Evolutionary conservation across 208 protist species (phyloP).

Genomic region (Strigomonas culicis): DNA sequence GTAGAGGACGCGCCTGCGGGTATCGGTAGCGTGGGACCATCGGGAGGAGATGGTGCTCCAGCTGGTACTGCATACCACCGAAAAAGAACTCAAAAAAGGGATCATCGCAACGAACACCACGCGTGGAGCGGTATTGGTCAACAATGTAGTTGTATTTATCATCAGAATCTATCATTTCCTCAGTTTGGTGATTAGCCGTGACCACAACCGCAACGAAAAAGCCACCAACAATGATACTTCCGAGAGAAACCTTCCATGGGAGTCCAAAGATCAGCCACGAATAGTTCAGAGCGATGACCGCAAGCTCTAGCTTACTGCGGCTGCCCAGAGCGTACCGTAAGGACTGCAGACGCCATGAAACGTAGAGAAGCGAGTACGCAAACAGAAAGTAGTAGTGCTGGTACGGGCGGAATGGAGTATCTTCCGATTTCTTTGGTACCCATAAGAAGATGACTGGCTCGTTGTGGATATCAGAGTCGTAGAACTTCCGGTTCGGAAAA

Average conservation of each 20-base stretch:
- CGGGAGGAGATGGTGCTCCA: slow-evolving; percentile 82
- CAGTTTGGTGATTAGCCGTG: slow-evolving; percentile 75
- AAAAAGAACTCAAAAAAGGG: slow-evolving; percentile 82
- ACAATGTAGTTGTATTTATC: slow-evolving; percentile 75
- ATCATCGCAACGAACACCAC: slow-evolving; percentile 64
- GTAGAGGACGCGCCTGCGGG: slow-evolving; percentile 40
- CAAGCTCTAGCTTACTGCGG: slow-evolving; percentile 52
- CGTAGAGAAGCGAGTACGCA: slow-evolving; percentile 69
- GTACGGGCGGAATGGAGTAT: slow-evolving; percentile 51
- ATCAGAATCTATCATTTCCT: slow-evolving; percentile 73
- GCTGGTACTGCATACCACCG: slow-evolving; percentile 83
- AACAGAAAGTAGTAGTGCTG: slow-evolving; percentile 70
- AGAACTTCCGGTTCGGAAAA: slow-evolving; percentile 66
- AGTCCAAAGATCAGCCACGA: slow-evolving; percentile 51
- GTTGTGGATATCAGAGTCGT: slow-evolving; percentile 81
- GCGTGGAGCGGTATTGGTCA: slow-evolving; percentile 70
- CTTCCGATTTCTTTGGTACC: slow-evolving; percentile 46
- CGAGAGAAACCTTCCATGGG: slow-evolving; percentile 59
- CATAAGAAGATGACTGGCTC: slow-evolving; percentile 71
- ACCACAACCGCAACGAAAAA: slow-evolving; percentile 75
- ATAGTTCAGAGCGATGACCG: slow-evolving; percentile 64
- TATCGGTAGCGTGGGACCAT: slow-evolving; percentile 71
- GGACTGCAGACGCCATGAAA: slow-evolving; percentile 79
- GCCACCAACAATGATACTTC: slow-evolving; percentile 63
- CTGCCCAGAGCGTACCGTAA: slow-evolving; percentile 53